Base-by-base conservation (phyloP, 768 basidiomycete species). In the Hortiboletus flavorubellus region DNA sequence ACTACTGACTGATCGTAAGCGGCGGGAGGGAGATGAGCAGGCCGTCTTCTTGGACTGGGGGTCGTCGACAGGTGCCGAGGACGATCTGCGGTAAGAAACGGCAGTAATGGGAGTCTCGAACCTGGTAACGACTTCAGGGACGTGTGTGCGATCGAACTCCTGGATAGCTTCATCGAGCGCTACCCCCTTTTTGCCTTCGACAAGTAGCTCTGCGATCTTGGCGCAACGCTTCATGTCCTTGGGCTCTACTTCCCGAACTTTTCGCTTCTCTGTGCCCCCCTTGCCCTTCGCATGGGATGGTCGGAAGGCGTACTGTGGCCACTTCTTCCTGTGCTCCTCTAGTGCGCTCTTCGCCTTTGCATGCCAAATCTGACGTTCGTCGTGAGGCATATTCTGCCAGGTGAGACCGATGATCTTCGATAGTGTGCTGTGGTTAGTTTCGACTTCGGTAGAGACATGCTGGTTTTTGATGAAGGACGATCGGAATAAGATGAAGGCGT, bases 401-500 rank as follows among this genome's bases (percentile, higher is more conserved):
- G 88, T 89, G 56, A 89, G 75, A 23, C 89, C 89, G 56, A 91
- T 88, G 65, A 90, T 91, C 80, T 89, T 91, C 14, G 88, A 90
- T 16, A 91, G 75, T 4, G 89, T 90, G 62, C 85, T 86, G 73
- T 90, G 89, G 68, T 87, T 90, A 31, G 87, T 87, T 75, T 91
- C 89, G 56, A 91, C 84, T 49, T 80, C 83, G 8, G 85, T 81
- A 9, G 87, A 84, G 59, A 91, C 87, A 61, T 87, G 86, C 62
- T 88, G 85, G 61, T 76, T 80, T 73, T 87, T 88, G 69, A 91
- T 88, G 72, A 91, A 91, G 0, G 86, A 85, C 0, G 87, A 88
- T 58, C 89, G 85, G 77, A 91, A 92, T 64, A 92, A 80, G 66
- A 91, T 92, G 74, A 92, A 92, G 26, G 89, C 90, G 64, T 92